Percentiles rank a stretch among this genome's conserved stretches.
Conservation (phyloP, 148 eudicot species). For the Selenicereus undatus region DNA sequence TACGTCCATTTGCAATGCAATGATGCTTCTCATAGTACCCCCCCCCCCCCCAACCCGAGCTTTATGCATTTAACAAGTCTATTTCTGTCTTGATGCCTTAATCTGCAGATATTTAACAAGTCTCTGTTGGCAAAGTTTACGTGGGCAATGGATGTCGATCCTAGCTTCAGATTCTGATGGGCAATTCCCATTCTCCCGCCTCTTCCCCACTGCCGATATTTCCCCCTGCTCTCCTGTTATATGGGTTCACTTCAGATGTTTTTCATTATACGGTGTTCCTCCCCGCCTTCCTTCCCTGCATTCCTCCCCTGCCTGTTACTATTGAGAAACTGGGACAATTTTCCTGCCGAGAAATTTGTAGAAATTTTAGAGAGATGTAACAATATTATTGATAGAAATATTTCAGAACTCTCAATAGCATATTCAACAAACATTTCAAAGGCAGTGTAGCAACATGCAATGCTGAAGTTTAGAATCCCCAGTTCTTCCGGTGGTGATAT, state of each 20-base stretch:
- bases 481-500: not conserved
- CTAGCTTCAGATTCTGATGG: constrained; percentile 77
- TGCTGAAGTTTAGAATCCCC: not conserved
- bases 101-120: constrained; percentile 86
- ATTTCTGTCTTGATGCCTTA: not conserved
- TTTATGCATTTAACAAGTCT: no score
- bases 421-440: not conserved
- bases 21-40: not conserved
- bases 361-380: constrained; percentile 21
- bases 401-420: not conserved
- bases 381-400: not conserved
- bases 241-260: no score
- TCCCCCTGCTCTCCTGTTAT: not conserved
- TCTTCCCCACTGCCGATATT: not conserved
- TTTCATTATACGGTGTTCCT: no score
- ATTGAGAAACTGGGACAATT: constrained; percentile 18
- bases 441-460: not conserved
- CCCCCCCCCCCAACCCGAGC: not conserved
- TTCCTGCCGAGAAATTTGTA: constrained; percentile 19
- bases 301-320: not conserved
- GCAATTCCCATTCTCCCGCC: not conserved
- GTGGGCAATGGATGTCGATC: constrained; percentile 96
- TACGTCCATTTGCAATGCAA: constrained; percentile 17
- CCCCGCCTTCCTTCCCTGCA: no score
- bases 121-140: constrained; percentile 87